Base-by-base conservation (phyloP, 176 grass and related monocot genomes). In the Chrysopogon serrulatus region DNA sequence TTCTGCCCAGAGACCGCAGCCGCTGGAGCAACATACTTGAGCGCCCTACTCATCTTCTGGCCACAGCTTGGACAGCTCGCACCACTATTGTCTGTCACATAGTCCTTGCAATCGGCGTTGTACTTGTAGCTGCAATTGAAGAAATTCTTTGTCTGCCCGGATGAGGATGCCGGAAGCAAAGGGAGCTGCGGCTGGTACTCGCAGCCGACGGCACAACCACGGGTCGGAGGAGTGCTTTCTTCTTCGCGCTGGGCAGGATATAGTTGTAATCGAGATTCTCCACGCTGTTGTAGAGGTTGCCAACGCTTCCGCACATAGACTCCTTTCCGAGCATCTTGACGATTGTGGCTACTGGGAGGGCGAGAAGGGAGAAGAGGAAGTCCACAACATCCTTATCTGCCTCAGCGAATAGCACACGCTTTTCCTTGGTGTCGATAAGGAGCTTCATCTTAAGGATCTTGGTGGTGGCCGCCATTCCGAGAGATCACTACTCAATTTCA, bases 301-400 rank as follows among this genome's bases (percentile, higher is more conserved):
- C 65, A 3, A 86, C 8, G 30, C 48, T 68, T 31, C 86, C 82
- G 1, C 41, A n/a, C 86, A 88, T 64, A 10, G 36, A 35, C 0
- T 75, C 30, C 56, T 18, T 28, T 0, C 28, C 53, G 1, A 86
- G 23, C 39, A 86, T 66, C 5, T 82, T 86, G 1, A 56, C 64
- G 24, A 78, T 11, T 0, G 37, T 39, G 12, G 51, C 77, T 0
- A 88, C 0, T 0, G 82, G 82, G 11, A 92, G 27, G 2, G 64
- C 1, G 8, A 92, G 68, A 5, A 88, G 82, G 9, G 70, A n/a
- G 42, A 92, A 74, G 6, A 92, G 69, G 65, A 92, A 92, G 66
- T 88, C 90, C 1, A 83, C 78, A 0, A 86, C 69, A 12, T 79
- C 86, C 56, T 92, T 88, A 2, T 24, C 5, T 1, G 65, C 85